Evolutionary conservation across 306 rosid genomes (phyloP), one percentile per base, ranked within the genome.

Genomic region (Medicago truncatula): DNA sequence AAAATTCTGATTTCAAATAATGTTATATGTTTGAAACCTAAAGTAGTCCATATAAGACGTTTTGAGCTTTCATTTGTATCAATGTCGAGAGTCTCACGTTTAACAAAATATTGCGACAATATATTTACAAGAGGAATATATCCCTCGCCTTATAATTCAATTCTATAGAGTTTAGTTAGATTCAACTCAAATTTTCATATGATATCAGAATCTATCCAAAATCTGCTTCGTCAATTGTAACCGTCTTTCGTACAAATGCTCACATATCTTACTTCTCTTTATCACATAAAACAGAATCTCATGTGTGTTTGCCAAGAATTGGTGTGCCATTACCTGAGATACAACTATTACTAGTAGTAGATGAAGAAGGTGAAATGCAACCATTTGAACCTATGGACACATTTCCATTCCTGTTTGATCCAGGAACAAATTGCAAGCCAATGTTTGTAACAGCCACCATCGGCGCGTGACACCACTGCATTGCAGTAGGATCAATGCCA

Each of bases 351-450:
- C 61, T 56, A 56, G 61, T 56, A 20, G 89, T 62, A 31, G 96
- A 75, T 43, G 96, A 75, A 7, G 90, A 72, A 1, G 84, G 83
- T 6, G 93, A 88, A 60, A 78, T 56, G 61, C 85, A 82, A 52
- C 69, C 78, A 47, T 82, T 84, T 43, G 88, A 84, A 73, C 78
- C 84, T 16, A 60, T 53, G 39, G 89, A 81, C 18, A 81, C 62
- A 31, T 80, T 17, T n/a, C 85, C 87, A 8, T 76, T n/a, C 36
- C 36, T 31, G 36, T 65, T 83, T 4, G 86, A 74, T 60, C 88
- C 83, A 13, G 86, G 89, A 67, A 86, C 81, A 78, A 78, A 75
- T 70, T 83, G 89, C 49, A 87, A 21, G 0, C 92, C 86, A 63
- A 86, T 68, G 46, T 88, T 83, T 0, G 88, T 88, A 70, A 83